Conservation (phyloP, 2,329 filamentous ascomycete species). For the Microthyrium microscopicum region DNA sequence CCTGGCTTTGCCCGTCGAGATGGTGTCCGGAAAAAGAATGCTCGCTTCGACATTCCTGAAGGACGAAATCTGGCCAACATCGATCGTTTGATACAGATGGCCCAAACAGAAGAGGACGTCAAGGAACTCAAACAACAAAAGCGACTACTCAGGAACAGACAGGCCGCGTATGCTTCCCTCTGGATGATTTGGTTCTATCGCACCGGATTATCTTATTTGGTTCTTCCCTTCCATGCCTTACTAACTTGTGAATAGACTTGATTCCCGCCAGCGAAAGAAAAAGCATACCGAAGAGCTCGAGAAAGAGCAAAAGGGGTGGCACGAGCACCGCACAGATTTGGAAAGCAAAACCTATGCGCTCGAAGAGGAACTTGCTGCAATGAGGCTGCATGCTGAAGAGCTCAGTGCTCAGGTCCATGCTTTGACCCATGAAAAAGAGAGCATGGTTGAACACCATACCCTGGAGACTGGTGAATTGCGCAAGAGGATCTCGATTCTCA, state of each 20-base stretch:
- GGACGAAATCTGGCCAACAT: slow-evolving; percentile 91
- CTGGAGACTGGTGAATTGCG: slow-evolving; percentile 80
- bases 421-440: slow-evolving; percentile 74
- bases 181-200: slow-evolving; percentile 25
- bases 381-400: too few relatives aligned
- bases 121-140: slow-evolving; percentile 99
- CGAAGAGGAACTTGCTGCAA: too few relatives aligned
- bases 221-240: slow-evolving; percentile 14
- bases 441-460: slow-evolving; percentile 75
- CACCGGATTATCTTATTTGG: slow-evolving; percentile 16
- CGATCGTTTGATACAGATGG: slow-evolving; percentile 77
- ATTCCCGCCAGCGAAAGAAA: slow-evolving; percentile 95
- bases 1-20: slow-evolving; percentile 59
- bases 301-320: slow-evolving; percentile 89
- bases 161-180: slow-evolving; percentile 60
- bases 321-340: slow-evolving; percentile 61
- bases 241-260: slow-evolving; percentile 46
- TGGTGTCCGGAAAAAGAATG: slow-evolving; percentile 97
- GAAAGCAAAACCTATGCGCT: slow-evolving; percentile 54
- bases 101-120: slow-evolving; percentile 79
- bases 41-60: slow-evolving; percentile 88
- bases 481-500: slow-evolving; percentile 78
- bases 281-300: slow-evolving; percentile 93
- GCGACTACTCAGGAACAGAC: slow-evolving; percentile 80
- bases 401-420: slow-evolving; percentile 59